Conservation (phyloP, 2,329 filamentous ascomycete species). For the Iodosphaeria phyllophila region DNA sequence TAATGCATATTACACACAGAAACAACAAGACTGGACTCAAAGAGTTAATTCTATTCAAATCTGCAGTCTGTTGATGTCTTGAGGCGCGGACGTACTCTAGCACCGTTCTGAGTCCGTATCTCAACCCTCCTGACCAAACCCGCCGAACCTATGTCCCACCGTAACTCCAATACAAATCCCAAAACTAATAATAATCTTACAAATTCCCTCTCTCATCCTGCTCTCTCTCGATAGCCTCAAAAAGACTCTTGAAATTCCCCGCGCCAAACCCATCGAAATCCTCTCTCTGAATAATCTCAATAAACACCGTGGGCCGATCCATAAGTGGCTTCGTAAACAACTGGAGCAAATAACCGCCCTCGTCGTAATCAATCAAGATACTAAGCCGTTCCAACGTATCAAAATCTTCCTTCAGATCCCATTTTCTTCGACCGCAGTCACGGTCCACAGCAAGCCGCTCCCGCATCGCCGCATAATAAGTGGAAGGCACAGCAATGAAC, state of each 20-base stretch:
- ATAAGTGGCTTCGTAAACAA: constrained; percentile 75
- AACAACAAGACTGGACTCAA: too few relatives aligned
- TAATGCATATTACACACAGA: too few relatives aligned
- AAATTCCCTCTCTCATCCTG: constrained; percentile 75
- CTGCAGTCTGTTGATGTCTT: too few relatives aligned
- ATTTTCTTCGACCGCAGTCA: too few relatives aligned
- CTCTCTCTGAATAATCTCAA: constrained; percentile 89
- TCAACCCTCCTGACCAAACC: too few relatives aligned
- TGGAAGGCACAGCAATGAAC: constrained; percentile 77
- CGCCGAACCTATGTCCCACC: background rate
- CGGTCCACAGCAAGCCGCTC: constrained; percentile 47
- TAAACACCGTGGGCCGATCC: constrained; percentile 87
- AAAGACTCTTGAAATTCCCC: constrained; percentile 88
- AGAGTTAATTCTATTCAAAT: too few relatives aligned
- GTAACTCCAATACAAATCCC: constrained; percentile 3
- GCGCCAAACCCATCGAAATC: constrained; percentile 86
- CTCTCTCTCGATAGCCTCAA: constrained; percentile 89
- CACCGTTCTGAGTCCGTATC: too few relatives aligned
- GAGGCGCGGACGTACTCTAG: too few relatives aligned
- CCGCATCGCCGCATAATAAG: constrained; percentile 69
- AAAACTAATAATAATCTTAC: too few relatives aligned
- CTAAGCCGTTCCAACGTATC: constrained; percentile 59
- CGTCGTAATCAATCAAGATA: constrained; percentile 90
- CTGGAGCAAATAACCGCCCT: constrained; percentile 66
- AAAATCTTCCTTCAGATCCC: constrained; percentile 61